phyloP scores from a whole-genome alignment of 805 yeast genomes.

The Nakazawaea peltata region DNA sequence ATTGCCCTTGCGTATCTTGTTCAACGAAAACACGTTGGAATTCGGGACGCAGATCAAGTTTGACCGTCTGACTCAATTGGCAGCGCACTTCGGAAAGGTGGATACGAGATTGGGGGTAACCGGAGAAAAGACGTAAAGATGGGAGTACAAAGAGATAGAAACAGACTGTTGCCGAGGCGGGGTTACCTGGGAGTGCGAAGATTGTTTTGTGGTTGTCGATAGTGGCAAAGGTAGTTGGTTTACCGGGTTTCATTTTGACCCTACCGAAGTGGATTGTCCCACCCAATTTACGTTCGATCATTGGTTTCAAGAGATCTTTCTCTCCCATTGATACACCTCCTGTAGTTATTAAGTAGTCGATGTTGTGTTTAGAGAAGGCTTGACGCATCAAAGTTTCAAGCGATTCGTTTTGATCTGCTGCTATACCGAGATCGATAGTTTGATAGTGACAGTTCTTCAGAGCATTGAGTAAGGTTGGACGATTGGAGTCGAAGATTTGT shows the following conservation, averaged over 20 bases:
- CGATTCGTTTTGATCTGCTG: constrained; percentile 27
- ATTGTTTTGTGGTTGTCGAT: constrained; percentile 21
- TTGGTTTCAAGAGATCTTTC: constrained; percentile 40
- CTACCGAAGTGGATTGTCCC: constrained; percentile 46
- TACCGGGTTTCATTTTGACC: constrained; percentile 54
- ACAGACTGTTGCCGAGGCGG: constrained; percentile 46
- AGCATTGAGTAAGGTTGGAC: constrained; percentile 35
- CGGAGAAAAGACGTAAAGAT: constrained; percentile 29
- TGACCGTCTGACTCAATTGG: constrained; percentile 20
- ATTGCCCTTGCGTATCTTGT: constrained; percentile 17
- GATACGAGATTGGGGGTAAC: constrained; percentile 15
- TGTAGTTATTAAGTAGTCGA: constrained; percentile 40
- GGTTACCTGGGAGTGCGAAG: constrained; percentile 50
- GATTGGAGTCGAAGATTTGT: constrained; percentile 42
- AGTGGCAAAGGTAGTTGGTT: constrained; percentile 51
- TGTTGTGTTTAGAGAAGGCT: constrained; percentile 18
- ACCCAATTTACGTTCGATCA: constrained; percentile 29
- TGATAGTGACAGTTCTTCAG: constrained; percentile 26
- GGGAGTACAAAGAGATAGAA: constrained; percentile 39
- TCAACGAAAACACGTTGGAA: constrained; percentile 35
- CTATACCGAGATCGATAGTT: constrained; percentile 42
- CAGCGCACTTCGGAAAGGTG: constrained; percentile 28
- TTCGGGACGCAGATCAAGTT: constrained; percentile 43
- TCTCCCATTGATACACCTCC: constrained; percentile 61
- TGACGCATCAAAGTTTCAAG: constrained; percentile 18